Percentiles rank a stretch among this genome's conserved stretches.
phyloP scores from a whole-genome alignment of 1,139 yeast species.

The Dujonia santamariae region DNA sequence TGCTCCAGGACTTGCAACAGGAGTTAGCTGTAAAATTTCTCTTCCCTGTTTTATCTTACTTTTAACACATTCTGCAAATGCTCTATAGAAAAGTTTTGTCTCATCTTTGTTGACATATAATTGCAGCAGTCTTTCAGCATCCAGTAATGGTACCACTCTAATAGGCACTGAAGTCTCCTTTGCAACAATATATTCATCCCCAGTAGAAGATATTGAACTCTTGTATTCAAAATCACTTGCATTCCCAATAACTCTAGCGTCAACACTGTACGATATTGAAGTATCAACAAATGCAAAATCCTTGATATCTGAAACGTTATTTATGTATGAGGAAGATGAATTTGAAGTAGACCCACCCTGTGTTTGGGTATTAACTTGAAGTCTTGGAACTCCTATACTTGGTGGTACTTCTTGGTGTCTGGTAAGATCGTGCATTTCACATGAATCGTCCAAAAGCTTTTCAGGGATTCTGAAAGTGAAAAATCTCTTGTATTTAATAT shows the following conservation, averaged over 20 bases:
- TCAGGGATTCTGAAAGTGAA: slow-evolving; percentile 44
- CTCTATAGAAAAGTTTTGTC: slow-evolving; percentile 29
- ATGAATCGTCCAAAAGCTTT: slow-evolving; percentile 38
- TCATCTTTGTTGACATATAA: slow-evolving; percentile 19
- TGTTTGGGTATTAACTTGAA: slow-evolving; percentile 4
- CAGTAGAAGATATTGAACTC: slow-evolving; percentile 4
- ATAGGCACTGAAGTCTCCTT: slow-evolving; percentile 32
- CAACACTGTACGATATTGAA: slow-evolving; percentile 35
- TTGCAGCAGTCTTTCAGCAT: slow-evolving; percentile 21
- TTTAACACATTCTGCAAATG: slow-evolving; percentile 32
- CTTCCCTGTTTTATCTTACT: slow-evolving; percentile 31
- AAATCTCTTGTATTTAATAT: slow-evolving; percentile 38
- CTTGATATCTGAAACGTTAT: slow-evolving; percentile 16
- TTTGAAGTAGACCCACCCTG: background rate
- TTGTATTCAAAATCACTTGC: slow-evolving; percentile 32
- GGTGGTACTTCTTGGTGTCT: slow-evolving; percentile 40
- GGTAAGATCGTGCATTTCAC: slow-evolving; percentile 34
- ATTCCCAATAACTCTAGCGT: slow-evolving; percentile 42
- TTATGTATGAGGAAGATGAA: slow-evolving; percentile 19
- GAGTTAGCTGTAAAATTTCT: slow-evolving; percentile 12
- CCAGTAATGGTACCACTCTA: slow-evolving; percentile 33
- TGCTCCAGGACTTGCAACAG: slow-evolving; percentile 2
- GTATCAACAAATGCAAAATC: slow-evolving; percentile 42
- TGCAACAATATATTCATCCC: slow-evolving; percentile 39
- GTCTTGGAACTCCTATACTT: slow-evolving; percentile 32